Percentiles rank a stretch among this genome's conserved stretches.
Conservation (phyloP, 306 rosid genomes). For the Cicer pinnatifidum region DNA sequence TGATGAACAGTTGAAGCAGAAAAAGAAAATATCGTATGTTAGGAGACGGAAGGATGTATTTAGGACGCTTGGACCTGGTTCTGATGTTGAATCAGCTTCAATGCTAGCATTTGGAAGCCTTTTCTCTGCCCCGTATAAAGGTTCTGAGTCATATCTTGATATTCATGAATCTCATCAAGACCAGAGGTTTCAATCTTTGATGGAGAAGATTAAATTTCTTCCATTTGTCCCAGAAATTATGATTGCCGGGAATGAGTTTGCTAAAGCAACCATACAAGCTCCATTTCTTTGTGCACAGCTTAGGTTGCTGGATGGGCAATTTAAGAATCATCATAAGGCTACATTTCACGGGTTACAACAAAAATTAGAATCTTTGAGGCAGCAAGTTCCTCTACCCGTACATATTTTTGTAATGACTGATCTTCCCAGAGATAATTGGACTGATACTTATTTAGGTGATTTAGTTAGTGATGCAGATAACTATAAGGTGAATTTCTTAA, state of each 20-base stretch:
- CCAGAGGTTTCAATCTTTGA: constrained; percentile 58
- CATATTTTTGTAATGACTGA: constrained; percentile 85
- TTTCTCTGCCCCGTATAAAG: constrained; percentile 78
- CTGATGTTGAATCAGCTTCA: constrained; percentile 68
- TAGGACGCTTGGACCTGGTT: constrained; percentile 73
- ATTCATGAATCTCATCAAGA: constrained; percentile 65
- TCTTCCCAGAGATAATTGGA: constrained; percentile 82
- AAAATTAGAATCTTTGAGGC: constrained; percentile 58
- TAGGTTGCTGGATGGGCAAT: constrained; percentile 86
- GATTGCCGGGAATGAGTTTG: constrained; percentile 63
- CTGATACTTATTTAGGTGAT: constrained; percentile 71
- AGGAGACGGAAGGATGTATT: constrained; percentile 67
- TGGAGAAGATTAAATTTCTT: constrained; percentile 60
- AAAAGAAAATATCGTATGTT: constrained; percentile 69
- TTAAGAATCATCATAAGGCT: constrained; percentile 83
- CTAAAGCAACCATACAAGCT: constrained; percentile 56
- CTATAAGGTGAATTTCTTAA: constrained; percentile 64
- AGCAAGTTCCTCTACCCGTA: constrained; percentile 55
- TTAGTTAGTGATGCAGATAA: constrained; percentile 53
- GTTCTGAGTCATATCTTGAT: constrained; percentile 68
- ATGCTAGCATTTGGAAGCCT: constrained; percentile 92
- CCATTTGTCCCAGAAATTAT: constrained; percentile 75
- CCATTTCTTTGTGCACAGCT: constrained; percentile 88
- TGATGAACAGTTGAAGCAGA: constrained; percentile 71
- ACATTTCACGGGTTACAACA: constrained; percentile 66